Percentiles rank a stretch among this genome's conserved stretches.
phyloP scores from a whole-genome alignment of 2,329 filamentous ascomycete species.

The Cladosporium sp. region DNA sequence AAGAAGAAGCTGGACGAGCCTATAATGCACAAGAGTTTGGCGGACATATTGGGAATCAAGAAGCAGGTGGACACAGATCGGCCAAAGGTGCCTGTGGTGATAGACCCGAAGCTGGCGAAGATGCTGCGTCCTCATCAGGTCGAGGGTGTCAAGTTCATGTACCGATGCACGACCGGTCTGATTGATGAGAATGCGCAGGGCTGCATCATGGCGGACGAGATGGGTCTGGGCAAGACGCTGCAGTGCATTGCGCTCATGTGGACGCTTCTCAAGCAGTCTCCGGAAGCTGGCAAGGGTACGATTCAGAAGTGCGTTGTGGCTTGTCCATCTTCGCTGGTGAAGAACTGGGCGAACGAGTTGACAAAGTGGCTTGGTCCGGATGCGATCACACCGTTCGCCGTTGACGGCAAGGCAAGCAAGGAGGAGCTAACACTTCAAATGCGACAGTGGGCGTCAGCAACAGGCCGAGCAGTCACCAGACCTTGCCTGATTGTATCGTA shows the following conservation, averaged over 20 bases:
- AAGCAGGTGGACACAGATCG: constrained; percentile 74
- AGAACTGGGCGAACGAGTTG: constrained; percentile 97
- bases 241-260: constrained; percentile 97
- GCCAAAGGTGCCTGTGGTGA: constrained; percentile 93
- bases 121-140: constrained; percentile 95
- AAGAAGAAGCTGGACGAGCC: constrained; percentile 69
- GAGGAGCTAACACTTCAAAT: constrained; percentile 88
- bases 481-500: constrained; percentile 98
- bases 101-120: constrained; percentile 86
- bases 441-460: constrained; percentile 91
- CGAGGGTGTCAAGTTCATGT: constrained; percentile 97
- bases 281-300: constrained; percentile 87
- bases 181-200: constrained; percentile 91
- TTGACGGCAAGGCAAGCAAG: constrained; percentile 94
- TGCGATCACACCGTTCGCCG: constrained; percentile 88
- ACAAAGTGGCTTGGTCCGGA: constrained; percentile 94
- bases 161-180: constrained; percentile 90
- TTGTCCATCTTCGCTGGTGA: constrained; percentile 92
- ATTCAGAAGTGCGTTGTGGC: constrained; percentile 97
- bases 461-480: constrained; percentile 82
- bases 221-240: constrained; percentile 95
- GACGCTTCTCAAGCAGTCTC: constrained; percentile 93
- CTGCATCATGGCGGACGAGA: constrained; percentile 99
- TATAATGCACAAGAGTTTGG: constrained; percentile 88
- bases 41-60: constrained; percentile 91